A percentile compares a stretch with the other conserved stretches of the same genome.
These are phyloP conservation scores for Pseudonitzschia multiseries DNA, from an alignment of 108 stramenopile genomes.

Conservation along the genomic window DNA sequence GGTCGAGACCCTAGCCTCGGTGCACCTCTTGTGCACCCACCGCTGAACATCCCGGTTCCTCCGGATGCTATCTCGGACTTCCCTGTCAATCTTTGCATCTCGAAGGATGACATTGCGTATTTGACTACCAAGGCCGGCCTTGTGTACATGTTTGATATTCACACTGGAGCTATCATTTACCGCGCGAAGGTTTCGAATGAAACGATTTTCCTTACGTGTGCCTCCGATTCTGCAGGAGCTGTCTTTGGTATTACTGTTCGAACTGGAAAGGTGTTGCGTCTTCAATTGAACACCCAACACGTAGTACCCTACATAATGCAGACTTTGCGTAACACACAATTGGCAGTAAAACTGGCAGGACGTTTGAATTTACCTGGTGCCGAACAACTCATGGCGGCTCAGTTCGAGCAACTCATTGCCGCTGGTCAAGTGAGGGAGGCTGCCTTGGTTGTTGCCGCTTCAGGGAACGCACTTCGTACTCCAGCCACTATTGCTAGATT, in stretches of 20 bases:
- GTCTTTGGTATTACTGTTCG: slow-evolving; percentile 94
- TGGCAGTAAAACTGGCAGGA: slow-evolving; percentile 94
- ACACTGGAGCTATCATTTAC: slow-evolving; percentile 94
- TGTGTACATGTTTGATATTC: slow-evolving; percentile 97
- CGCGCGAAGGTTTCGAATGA: slow-evolving; percentile 95
- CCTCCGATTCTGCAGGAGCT: slow-evolving; percentile 82
- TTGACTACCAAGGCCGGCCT: slow-evolving; percentile 98
- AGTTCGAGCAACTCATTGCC: slow-evolving; percentile 93
- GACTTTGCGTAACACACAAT: slow-evolving; percentile 89
- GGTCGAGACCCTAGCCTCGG: slow-evolving; percentile 95
- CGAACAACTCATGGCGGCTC: slow-evolving; percentile 91
- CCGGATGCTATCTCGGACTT: slow-evolving; percentile 96
- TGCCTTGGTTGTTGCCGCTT: slow-evolving; percentile 89
- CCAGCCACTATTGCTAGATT: slow-evolving; percentile 97
- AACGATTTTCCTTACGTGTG: slow-evolving; percentile 93
- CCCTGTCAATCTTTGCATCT: slow-evolving; percentile 90
- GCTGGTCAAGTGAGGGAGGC: slow-evolving; percentile 92
- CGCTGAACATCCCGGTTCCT: slow-evolving; percentile 91
- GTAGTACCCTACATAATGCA: slow-evolving; percentile 95
- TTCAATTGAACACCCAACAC: slow-evolving; percentile 87
- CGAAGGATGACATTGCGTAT: slow-evolving; percentile 95
- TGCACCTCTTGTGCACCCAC: slow-evolving; percentile 85
- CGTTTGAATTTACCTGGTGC: slow-evolving; percentile 96
- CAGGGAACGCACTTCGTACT: slow-evolving; percentile 89
- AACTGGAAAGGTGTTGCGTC: slow-evolving; percentile 91